phyloP scores from a whole-genome alignment of 176 grass and related monocot species.

The Areca catechu region DNA sequence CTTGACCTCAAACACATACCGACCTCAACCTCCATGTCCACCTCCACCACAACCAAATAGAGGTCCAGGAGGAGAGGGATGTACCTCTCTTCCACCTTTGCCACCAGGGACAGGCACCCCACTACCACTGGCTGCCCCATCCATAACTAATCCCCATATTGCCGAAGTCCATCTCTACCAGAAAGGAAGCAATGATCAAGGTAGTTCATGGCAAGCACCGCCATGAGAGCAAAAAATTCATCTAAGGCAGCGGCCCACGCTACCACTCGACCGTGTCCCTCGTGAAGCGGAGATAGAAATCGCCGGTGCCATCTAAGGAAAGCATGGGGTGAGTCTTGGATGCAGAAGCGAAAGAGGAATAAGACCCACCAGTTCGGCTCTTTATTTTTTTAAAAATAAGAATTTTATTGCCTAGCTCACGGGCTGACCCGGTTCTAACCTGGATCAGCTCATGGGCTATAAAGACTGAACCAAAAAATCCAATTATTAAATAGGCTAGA shows the following conservation, averaged over 20 bases:
- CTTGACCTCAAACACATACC: constrained; percentile 3
- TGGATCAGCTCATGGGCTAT: too few relatives aligned
- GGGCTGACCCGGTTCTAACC: too few relatives aligned
- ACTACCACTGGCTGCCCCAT: not conserved
- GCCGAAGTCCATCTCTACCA: not conserved
- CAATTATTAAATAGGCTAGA: too few relatives aligned
- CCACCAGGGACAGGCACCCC: constrained; percentile 3
- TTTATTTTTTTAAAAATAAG: too few relatives aligned
- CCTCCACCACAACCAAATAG: too few relatives aligned
- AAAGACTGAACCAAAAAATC: too few relatives aligned
- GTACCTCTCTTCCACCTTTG: constrained; percentile 1
- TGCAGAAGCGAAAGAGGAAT: too few relatives aligned
- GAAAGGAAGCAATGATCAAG: constrained; percentile 6
- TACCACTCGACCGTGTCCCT: not conserved
- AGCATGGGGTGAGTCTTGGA: not conserved
- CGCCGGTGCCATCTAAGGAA: not conserved
- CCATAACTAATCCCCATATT: too few relatives aligned
- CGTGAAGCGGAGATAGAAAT: not conserved
- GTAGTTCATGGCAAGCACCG: constrained; percentile 10
- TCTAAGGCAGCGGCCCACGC: not conserved
- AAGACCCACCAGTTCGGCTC: too few relatives aligned
- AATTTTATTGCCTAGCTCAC: too few relatives aligned
- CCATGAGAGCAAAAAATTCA: not conserved
- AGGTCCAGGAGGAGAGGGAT: too few relatives aligned
- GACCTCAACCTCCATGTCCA: not conserved